Evolutionary conservation across 441 rosid species (phyloP), one percentile per base, ranked within the genome.

Genomic region (Kokia cookei): DNA sequence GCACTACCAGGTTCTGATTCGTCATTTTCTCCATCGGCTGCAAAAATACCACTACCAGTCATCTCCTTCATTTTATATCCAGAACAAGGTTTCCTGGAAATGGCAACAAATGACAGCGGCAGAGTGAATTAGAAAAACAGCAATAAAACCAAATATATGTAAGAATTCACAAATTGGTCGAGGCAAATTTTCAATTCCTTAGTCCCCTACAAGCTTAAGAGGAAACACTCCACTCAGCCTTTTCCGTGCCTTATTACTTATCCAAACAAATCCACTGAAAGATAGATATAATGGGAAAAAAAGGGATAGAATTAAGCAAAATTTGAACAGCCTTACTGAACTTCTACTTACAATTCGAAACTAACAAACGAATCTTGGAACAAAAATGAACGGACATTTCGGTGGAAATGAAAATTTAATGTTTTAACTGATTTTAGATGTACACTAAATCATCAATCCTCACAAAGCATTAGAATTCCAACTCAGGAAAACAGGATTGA

Each of bases 51-150:
- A 82, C 98, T 93, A 32, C 99, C 99, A 37, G 92, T 91, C 47
- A 96, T 93, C 90, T 96, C 99, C 79, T 96, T 93, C 90, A 92
- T 83, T 81, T 93, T 96, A 75, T 90, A 86, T 62, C 93, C 97
- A 0, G 98, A 96, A 84, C 99, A 96, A 69, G 98, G 98, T 74
- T 91, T 92, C 92, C 98, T 96, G 80, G 43, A 63, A 82, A 69
- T 24, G 2, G 61, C 53, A 79, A 45, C 37, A 43, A 45, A 54
- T 17, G 65, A 53, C 14, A 43, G 48, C 13, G 3, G 50, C 50
- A 45, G 48, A 43, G 48, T 43, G 13, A 43, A 45, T 3, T 45
- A 45, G 50, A 43, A 13, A 24, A 45, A 26, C 27, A 37, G 42
- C 40, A 32, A 57, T 35, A 65, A 19, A 63, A 72, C 14, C 32